Percentiles rank a stretch among this genome's conserved stretches.
Conservation (phyloP, 108 stramenopile species). For the Fragilaria crotonensis region DNA sequence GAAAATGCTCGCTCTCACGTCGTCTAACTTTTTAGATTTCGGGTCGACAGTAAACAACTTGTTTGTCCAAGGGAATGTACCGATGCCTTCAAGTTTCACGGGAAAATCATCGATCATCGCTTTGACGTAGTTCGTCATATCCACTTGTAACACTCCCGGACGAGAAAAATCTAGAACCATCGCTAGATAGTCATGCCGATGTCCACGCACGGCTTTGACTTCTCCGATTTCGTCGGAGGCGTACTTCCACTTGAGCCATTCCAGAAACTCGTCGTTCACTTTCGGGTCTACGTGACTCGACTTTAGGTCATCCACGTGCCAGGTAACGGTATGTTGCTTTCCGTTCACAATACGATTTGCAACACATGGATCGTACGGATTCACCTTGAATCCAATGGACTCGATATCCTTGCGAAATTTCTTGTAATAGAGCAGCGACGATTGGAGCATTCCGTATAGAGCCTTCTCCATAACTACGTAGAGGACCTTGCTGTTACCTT, state of each 20-base stretch:
- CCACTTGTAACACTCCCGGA: too few species aligned
- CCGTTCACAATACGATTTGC: too few species aligned
- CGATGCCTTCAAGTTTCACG: too few species aligned
- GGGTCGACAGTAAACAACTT: constrained; percentile 12
- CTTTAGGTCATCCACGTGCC: not conserved
- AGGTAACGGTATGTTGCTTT: too few species aligned
- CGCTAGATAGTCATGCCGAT: too few species aligned
- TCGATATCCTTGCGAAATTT: constrained; percentile 14
- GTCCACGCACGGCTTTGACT: too few species aligned
- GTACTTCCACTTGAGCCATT: too few species aligned
- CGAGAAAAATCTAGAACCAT: too few species aligned
- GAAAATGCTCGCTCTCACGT: not conserved
- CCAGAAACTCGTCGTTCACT: not conserved
- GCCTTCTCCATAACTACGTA: constrained; percentile 25
- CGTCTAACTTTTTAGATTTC: constrained; percentile 3
- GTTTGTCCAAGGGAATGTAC: constrained; percentile 1
- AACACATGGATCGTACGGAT: too few species aligned
- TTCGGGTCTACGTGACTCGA: not conserved
- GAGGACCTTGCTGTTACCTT: constrained; percentile 9
- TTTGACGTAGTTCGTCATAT: too few species aligned
- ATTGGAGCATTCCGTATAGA: constrained; percentile 22
- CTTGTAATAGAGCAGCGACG: constrained; percentile 25
- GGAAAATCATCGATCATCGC: too few species aligned
- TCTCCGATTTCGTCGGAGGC: too few species aligned
- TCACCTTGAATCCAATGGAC: constrained; percentile 8